Percentiles rank a stretch among this genome's conserved stretches.
phyloP scores from a whole-genome alignment of 441 rosid species.

The Cnidoscolus chayamansa region DNA sequence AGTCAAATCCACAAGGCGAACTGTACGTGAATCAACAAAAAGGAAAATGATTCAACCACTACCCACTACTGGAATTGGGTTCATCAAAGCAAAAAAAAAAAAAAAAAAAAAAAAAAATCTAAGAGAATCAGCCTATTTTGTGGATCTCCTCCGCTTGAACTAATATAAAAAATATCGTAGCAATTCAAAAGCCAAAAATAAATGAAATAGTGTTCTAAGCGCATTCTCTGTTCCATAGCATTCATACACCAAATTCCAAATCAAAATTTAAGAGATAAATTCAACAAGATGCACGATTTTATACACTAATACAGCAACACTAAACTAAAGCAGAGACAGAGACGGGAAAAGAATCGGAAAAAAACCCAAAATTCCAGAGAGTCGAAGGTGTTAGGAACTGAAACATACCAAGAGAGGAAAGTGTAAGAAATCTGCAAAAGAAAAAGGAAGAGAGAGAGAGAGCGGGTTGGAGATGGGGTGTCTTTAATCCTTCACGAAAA shows the following conservation, averaged over 20 bases:
- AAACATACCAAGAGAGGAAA: neutral
- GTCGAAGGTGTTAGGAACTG: too few species aligned
- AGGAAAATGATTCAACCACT: conserved; percentile 23
- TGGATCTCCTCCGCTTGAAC: neutral
- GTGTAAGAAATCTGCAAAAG: neutral
- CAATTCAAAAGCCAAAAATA: neutral
- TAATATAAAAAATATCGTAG: neutral
- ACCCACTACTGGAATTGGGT: neutral
- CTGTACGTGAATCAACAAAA: neutral
- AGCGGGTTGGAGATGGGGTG: neutral
- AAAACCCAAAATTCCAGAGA: too few species aligned
- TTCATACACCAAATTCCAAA: neutral
- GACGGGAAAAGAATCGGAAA: neutral
- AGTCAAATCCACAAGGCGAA: too few species aligned
- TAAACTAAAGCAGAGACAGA: neutral
- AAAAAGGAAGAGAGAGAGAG: neutral
- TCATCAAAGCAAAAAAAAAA: neutral
- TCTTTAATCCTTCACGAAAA: neutral
- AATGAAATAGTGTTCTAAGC: neutral
- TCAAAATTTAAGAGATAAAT: neutral
- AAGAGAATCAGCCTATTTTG: neutral
- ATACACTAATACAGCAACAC: too few species aligned
- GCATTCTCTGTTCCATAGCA: neutral
- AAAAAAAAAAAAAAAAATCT: too few species aligned
- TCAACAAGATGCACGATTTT: neutral